Percentiles rank a stretch among this genome's conserved stretches.
Conservation (phyloP, 352 stramenopile genomes). For the Globisporangium echinulatum region DNA sequence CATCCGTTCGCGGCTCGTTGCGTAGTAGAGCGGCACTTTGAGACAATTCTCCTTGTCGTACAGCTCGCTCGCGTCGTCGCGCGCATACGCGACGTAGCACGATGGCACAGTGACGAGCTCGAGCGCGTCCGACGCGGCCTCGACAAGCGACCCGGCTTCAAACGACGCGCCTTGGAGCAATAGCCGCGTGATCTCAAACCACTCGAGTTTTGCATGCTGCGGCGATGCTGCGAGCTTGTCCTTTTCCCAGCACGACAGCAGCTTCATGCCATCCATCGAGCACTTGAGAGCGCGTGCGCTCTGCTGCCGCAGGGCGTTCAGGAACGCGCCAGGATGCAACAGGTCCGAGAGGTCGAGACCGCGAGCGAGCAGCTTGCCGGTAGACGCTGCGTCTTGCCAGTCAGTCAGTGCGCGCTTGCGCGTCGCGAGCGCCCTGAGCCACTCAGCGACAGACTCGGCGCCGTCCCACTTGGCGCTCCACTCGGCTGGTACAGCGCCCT, state of each 20-base stretch:
- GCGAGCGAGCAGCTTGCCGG: constrained; percentile 64
- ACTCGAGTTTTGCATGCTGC: constrained; percentile 40
- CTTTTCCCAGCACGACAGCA: constrained; percentile 87
- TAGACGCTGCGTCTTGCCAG: constrained; percentile 67
- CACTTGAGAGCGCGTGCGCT: constrained; percentile 74
- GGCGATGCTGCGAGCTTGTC: constrained; percentile 33
- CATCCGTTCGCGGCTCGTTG: constrained; percentile 63
- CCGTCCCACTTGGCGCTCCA: constrained; percentile 85
- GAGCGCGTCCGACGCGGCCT: constrained; percentile 73
- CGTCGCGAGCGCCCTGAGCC: constrained; percentile 74
- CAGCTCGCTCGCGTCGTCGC: constrained; percentile 66
- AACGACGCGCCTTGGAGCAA: constrained; percentile 87
- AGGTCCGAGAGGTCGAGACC: constrained; percentile 87
- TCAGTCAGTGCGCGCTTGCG: constrained; percentile 79
- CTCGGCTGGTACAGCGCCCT: constrained; percentile 59
- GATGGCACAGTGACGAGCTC: constrained; percentile 78
- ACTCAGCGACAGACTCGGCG: constrained; percentile 60
- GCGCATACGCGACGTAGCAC: constrained; percentile 79
- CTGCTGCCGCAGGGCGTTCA: constrained; percentile 92
- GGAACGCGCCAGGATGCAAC: constrained; percentile 91
- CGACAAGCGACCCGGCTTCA: constrained; percentile 65
- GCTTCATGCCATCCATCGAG: constrained; percentile 89
- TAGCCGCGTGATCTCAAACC: constrained; percentile 76
- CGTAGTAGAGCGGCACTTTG: constrained; percentile 78
- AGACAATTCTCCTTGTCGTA: constrained; percentile 72